Evolutionary conservation across 352 stramenopile genomes (phyloP), one percentile per base, ranked within the genome.

Genomic region (Phytopythium ostracodes): DNA sequence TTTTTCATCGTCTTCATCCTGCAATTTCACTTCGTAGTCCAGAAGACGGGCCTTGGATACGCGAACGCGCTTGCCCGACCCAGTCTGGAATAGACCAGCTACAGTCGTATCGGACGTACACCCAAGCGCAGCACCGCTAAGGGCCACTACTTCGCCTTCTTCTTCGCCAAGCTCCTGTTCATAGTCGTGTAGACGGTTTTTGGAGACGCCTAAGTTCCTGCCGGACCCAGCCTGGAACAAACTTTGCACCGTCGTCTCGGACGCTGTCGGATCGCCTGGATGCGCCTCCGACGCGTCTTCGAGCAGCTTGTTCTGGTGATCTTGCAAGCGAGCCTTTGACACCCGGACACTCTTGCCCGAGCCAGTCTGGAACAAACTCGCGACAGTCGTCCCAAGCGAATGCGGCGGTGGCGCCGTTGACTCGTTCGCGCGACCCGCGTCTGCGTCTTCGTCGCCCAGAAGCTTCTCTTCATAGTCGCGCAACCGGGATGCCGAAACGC

Each of bases 151-250:
- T 38, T 38, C 33, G 10, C 33, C 14, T 47, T 47, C 20, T 24
- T 47, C 42, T 47, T 55, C 49, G 2, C 33, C 17, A 27, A 55
- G 49, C 25, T 55, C 42, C 2, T 6, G 25, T 22, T 55, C 49
- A 22, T 55, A 55, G 49, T 55, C 49, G n/a, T 27, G 20, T 1
- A 55, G 49, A 14, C 11, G 22, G 3, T 3, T 22, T 36, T 42
- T 55, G 10, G 49, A 55, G 49, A 55, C 22, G 15, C 49, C 1
- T 27, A 55, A 15, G 18, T 14, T 55, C 49, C n/a, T 38, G 27
- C 49, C 74, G n/a, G 62, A 75, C 12, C 64, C 66, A 15, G 74
- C 76, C 59, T 71, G 65, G 57, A 82, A 79, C 15, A 70, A 52
- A 38, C 54, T 55, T 5, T 24, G 25, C 5, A 55, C 27, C 9